Evolutionary conservation across 2,329 filamentous ascomycete species (phyloP).

Genomic region (Alternaria alternata): DNA sequence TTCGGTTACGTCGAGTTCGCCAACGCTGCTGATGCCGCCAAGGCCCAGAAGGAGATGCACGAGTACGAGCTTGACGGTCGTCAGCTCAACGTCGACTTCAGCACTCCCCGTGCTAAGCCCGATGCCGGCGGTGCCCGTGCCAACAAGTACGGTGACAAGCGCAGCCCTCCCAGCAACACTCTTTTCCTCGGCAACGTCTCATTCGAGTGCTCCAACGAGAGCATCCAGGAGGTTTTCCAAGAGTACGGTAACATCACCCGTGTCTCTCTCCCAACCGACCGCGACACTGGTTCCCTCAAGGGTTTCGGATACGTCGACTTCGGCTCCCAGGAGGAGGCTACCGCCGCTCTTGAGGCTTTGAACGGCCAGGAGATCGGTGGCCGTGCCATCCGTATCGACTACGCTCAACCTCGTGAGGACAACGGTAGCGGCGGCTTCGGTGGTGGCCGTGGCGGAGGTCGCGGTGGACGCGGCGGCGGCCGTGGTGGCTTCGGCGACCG

Average conservation of each 20-base stretch:
- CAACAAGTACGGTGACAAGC: conserved; percentile 77
- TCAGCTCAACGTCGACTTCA: conserved; percentile 79
- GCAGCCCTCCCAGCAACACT: conserved; percentile 83
- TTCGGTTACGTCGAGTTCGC: conserved; percentile 94
- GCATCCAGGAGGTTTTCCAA: conserved; percentile 76
- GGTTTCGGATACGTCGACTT: conserved; percentile 93
- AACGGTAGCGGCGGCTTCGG: conserved; percentile 65
- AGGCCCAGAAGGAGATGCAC: conserved; percentile 78
- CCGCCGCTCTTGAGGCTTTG: conserved; percentile 73
- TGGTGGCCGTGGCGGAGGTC: conserved; percentile 58
- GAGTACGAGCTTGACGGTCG: conserved; percentile 78
- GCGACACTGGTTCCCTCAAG: conserved; percentile 84
- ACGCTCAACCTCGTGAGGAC: conserved; percentile 70
- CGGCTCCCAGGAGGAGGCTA: conserved; percentile 81
- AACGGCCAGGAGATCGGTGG: conserved; percentile 76
- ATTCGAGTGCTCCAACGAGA: conserved; percentile 81
- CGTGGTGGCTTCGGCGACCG: conserved; percentile 61
- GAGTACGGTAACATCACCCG: conserved; percentile 75
- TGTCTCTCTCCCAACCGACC: conserved; percentile 88
- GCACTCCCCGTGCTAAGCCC: conserved; percentile 69
- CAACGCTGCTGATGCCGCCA: conserved; percentile 70
- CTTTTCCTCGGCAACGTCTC: conserved; percentile 92
- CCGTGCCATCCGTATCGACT: conserved; percentile 84
- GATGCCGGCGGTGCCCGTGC: conserved; percentile 62
- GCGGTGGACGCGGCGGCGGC: conserved; percentile 52